Evolutionary conservation across 2,329 filamentous ascomycete species (phyloP).

Genomic region (Akanthomyces lecanii): DNA sequence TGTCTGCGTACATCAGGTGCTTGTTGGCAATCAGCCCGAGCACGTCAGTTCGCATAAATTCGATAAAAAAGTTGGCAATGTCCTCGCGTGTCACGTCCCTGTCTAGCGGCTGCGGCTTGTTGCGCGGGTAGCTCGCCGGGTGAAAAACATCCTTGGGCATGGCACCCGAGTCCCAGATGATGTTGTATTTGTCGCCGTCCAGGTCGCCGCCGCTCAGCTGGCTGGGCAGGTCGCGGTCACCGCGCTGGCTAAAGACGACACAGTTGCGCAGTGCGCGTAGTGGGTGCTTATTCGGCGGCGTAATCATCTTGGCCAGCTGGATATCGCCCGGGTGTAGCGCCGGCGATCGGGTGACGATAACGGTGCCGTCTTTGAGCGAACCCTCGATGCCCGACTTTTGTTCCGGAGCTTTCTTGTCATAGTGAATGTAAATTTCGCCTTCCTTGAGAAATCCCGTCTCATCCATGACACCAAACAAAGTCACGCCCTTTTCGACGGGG

Average conservation of each 20-base stretch:
- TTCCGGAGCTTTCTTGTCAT: conserved; percentile 35
- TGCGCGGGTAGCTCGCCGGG: conserved; percentile 67
- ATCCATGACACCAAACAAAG: conserved; percentile 79
- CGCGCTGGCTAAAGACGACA: conserved; percentile 70
- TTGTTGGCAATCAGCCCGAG: conserved; percentile 61
- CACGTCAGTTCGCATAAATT: conserved; percentile 66
- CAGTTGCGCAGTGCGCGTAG: conserved; percentile 65
- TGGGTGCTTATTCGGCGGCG: conserved; percentile 57
- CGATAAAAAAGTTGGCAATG: conserved; percentile 77
- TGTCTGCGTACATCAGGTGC: conserved; percentile 63
- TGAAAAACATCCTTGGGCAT: conserved; percentile 38
- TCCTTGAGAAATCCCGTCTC: conserved; percentile 66
- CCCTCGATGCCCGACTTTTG: conserved; percentile 25
- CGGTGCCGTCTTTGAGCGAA: conserved; percentile 32
- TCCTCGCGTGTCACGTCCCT: conserved; percentile 57
- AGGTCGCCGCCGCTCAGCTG: conserved; percentile 77
- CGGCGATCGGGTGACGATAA: conserved; percentile 73
- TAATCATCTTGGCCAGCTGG: conserved; percentile 58
- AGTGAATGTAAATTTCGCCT: conserved; percentile 64
- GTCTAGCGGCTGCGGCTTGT: conserved; percentile 53
- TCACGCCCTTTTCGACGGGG: conserved; percentile 64
- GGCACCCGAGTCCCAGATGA: conserved; percentile 65
- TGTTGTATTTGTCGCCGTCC: conserved; percentile 76
- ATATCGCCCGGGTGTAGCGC: conserved; percentile 80
- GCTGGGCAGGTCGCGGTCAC: conserved; percentile 70